Conservation (phyloP, 2,329 filamentous ascomycete species). For the Fusarium floridanum region DNA sequence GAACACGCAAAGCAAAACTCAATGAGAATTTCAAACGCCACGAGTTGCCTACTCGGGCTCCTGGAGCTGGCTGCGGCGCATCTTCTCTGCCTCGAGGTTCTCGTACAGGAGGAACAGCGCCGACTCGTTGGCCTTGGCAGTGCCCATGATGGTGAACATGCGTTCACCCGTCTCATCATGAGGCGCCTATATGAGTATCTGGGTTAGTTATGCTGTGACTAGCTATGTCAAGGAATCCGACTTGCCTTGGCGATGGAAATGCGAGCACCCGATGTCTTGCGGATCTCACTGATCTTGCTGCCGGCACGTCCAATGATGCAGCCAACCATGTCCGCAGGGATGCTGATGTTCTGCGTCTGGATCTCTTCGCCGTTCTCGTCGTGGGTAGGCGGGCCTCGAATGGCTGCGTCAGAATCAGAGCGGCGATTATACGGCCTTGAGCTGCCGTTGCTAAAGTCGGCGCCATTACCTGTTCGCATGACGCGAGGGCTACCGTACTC, state of each 20-base stretch:
- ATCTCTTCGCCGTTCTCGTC: slow-evolving; percentile 98
- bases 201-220: slow-evolving; percentile 6
- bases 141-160: slow-evolving; percentile 99
- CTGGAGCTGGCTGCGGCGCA: slow-evolving; percentile 88
- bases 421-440: slow-evolving; percentile 79
- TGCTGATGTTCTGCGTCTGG: slow-evolving; percentile 99
- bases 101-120: slow-evolving; percentile 97
- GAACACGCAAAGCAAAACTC: slow-evolving; percentile 50
- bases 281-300: slow-evolving; percentile 98
- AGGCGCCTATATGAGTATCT: slow-evolving; percentile 70
- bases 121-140: slow-evolving; percentile 92
- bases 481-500: slow-evolving; percentile 77
- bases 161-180: slow-evolving; percentile 98
- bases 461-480: slow-evolving; percentile 96
- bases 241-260: slow-evolving; percentile 95
- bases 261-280: slow-evolving; percentile 93
- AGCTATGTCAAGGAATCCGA: background rate
- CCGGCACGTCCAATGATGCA: slow-evolving; percentile 97
- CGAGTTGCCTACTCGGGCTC: slow-evolving; percentile 60
- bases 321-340: slow-evolving; percentile 99
- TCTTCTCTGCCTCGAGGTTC: slow-evolving; percentile 99
- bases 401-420: slow-evolving; percentile 84
- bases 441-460: slow-evolving; percentile 90
- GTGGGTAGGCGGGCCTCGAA: slow-evolving; percentile 86
- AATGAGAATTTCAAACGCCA: slow-evolving; percentile 15